A percentile compares a stretch with the other conserved stretches of the same genome.
Evolutionary conservation across 2,329 filamentous ascomycete species (phyloP).

Genomic region (Pseudocercospora eumusae): DNA sequence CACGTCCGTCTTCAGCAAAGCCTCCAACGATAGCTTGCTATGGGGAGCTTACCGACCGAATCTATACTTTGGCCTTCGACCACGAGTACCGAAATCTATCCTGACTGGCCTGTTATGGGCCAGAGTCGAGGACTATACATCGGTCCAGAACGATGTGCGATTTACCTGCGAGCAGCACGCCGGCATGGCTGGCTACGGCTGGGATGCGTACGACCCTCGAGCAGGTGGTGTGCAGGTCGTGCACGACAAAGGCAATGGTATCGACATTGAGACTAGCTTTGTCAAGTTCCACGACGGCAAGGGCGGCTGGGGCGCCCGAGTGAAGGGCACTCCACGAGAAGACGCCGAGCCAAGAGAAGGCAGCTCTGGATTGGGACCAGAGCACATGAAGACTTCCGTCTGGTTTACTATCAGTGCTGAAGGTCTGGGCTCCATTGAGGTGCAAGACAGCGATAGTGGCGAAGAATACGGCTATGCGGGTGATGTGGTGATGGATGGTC

Average conservation of each 20-base stretch:
- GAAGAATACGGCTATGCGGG: conserved; percentile 60
- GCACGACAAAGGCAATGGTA: conserved; percentile 80
- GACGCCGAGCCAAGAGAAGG: conserved; percentile 55
- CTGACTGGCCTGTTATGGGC: conserved; percentile 86
- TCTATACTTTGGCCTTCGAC: conserved; percentile 87
- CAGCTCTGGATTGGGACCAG: conserved; percentile 25
- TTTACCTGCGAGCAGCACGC: conserved; percentile 96
- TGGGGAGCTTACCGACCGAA: conserved; percentile 97
- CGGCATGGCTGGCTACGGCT: conserved; percentile 92
- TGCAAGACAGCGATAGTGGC: conserved; percentile 57
- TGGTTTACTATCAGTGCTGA: conserved; percentile 83
- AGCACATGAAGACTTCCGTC: conserved; percentile 70
- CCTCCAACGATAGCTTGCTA: conserved; percentile 78
- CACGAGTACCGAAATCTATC: conserved; percentile 77
- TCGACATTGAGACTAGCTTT: conserved; percentile 91
- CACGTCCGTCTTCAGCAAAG: conserved; percentile 43
- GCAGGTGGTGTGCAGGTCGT: conserved; percentile 86
- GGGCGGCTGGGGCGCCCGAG: conserved; percentile 79
- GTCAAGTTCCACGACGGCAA: conserved; percentile 84
- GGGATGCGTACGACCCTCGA: conserved; percentile 94
- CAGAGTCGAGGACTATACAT: conserved; percentile 74
- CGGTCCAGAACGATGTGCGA: conserved; percentile 76
- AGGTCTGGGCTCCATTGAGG: conserved; percentile 67
- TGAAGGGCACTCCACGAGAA: conserved; percentile 76
- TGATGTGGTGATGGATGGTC: conserved; percentile 69